Evolutionary conservation across 495 filamentous ascomycete species (phyloP).

Genomic region (Filosporella fistucella): DNA sequence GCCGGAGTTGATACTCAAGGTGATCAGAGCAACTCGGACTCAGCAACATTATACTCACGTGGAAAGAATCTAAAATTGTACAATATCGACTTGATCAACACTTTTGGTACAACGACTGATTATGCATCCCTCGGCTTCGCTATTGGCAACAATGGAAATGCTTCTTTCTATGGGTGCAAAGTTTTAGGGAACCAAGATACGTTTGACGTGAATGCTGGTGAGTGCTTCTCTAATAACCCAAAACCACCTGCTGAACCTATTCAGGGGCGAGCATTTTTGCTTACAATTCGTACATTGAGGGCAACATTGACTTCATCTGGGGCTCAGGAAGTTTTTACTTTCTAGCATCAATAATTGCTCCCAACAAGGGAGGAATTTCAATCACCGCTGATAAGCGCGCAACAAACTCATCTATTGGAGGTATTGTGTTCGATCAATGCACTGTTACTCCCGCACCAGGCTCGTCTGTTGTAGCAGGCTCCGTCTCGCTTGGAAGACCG

Average conservation of each 20-base stretch:
- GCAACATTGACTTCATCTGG: slow-evolving; percentile 24
- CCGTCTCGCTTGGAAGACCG: slow-evolving; percentile 21
- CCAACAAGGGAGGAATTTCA: slow-evolving; percentile 22
- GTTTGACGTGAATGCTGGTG: slow-evolving; percentile 13
- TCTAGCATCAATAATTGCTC: slow-evolving; percentile 25
- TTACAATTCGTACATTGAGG: slow-evolving; percentile 18
- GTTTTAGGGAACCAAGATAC: slow-evolving; percentile 24
- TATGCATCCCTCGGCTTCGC: neutral
- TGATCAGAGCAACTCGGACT: slow-evolving; percentile 25
- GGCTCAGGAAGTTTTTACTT: slow-evolving; percentile 26
- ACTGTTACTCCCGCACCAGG: slow-evolving; percentile 11
- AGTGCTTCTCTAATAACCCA: neutral
- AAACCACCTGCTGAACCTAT: neutral
- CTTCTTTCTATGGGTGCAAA: slow-evolving; percentile 23
- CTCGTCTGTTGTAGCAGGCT: slow-evolving; percentile 7
- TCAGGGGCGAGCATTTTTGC: slow-evolving; percentile 19
- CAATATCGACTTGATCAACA: slow-evolving; percentile 24
- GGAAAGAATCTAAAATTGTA: slow-evolving; percentile 18
- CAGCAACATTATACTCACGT: slow-evolving; percentile 24
- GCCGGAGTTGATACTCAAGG: slow-evolving; percentile 33
- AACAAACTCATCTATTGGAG: slow-evolving; percentile 21
- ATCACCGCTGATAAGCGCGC: slow-evolving; percentile 28
- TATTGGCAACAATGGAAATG: slow-evolving; percentile 4
- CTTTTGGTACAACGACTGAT: slow-evolving; percentile 18
- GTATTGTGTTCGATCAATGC: slow-evolving; percentile 29